Conservation (phyloP, 1,284 basidiomycete genomes). For the Neonothopanus nambi region DNA sequence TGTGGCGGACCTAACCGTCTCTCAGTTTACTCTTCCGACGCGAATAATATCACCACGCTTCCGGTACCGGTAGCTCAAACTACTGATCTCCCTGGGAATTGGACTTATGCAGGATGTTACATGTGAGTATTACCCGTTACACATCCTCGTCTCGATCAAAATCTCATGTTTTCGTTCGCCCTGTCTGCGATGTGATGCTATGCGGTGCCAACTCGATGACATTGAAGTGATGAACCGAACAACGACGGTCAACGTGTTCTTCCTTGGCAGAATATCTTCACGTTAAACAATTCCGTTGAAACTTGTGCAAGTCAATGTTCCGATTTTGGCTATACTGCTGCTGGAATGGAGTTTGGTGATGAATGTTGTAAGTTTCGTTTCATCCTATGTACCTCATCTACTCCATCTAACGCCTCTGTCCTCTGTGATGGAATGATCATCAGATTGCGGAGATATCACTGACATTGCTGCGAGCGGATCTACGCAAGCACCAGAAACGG, state of each 20-base stretch:
- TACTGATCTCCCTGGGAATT: constrained; percentile 59
- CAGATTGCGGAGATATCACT: constrained; percentile 67
- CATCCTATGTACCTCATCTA: not conserved
- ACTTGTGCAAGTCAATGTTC: constrained; percentile 66
- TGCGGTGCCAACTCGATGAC: too few relatives aligned
- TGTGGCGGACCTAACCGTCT: constrained; percentile 73
- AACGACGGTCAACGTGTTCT: constrained; percentile 42
- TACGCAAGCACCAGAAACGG: constrained; percentile 21
- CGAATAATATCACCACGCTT: constrained; percentile 45
- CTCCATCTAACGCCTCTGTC: too few relatives aligned
- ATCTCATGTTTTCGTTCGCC: too few relatives aligned
- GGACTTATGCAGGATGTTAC: constrained; percentile 67
- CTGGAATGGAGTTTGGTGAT: constrained; percentile 58
- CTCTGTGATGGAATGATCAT: too few relatives aligned
- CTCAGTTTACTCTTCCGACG: constrained; percentile 65
- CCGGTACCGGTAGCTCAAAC: constrained; percentile 60
- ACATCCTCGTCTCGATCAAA: too few relatives aligned
- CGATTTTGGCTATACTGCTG: constrained; percentile 63
- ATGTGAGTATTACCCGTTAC: constrained; percentile 45
- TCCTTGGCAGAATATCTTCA: constrained; percentile 58
- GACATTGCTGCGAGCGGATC: constrained; percentile 49
- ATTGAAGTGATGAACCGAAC: too few relatives aligned
- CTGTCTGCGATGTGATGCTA: too few relatives aligned
- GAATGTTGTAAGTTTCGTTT: constrained; percentile 76
- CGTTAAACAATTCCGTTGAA: constrained; percentile 59